Base-by-base conservation (phyloP, 2,329 filamentous ascomycete species). In the Trichoderma hamatum region DNA sequence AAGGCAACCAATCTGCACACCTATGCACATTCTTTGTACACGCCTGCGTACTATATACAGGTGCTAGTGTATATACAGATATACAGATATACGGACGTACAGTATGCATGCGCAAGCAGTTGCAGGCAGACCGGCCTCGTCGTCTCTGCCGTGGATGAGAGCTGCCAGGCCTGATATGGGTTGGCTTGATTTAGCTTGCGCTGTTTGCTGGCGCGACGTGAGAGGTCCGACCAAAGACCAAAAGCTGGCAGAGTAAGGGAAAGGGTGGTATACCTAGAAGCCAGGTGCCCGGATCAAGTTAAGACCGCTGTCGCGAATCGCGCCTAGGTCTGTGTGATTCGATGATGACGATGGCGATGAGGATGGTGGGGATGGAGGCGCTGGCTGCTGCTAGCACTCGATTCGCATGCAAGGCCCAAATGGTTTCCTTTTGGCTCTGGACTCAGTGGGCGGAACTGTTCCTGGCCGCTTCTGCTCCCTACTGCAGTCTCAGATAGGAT, bases 131-230 rank as follows among this genome's bases (percentile, higher is more conserved):
- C 9, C 9, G 43, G 43, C 19, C 43, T 46, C 16, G 14, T 49
- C 9, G 46, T 21, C 46, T 11, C 11, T 24, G n/a, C 14, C 14
- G 24, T 28, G 16, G 52, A n/a, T 19, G 59, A 62, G 39, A n/a
- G 55, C 34, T 43, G 39, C 39, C 39, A n/a, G n/a, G 59, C 46
- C n/a, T 51, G 59, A 43, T 49, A 34, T 4, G 19, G 39, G 39
- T 3, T 49, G 46, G 34, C 13, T 36, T 36, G 34, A 14, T 10
- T 36, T 10, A 10, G 46, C 11, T 21, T 49, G 46, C n/a, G 19
- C 21, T 49, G 46, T 21, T 62, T 62, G 59, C 34, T 62, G 59
- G 59, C 59, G 59, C 59, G 26, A 51, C 43, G 28, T 62, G 59
- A 62, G 59, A 62, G 59, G 59, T 30, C 28, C 28, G 16, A 11